Evolutionary conservation across 495 filamentous ascomycete species (phyloP).

Genomic region (Trichoderma gamsii): DNA sequence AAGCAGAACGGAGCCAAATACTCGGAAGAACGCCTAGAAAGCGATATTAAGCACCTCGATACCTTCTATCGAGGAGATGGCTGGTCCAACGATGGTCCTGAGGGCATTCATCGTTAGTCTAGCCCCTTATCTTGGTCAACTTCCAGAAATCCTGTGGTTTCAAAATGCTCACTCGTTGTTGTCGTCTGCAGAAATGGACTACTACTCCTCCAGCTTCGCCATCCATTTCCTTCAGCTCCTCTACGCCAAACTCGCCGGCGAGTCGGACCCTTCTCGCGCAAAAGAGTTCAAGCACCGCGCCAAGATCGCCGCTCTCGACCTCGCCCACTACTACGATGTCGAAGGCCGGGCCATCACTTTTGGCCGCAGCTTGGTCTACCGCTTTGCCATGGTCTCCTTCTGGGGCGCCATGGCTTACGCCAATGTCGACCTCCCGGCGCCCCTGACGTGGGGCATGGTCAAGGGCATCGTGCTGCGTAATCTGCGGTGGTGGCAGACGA

Average conservation of each 20-base stretch:
- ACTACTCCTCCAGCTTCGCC: conserved; percentile 74
- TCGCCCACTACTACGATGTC: conserved; percentile 67
- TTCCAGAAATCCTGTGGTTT: neutral
- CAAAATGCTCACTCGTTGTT: neutral
- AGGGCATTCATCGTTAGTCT: conserved; percentile 55
- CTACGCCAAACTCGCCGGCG: conserved; percentile 65
- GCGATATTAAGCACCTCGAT: conserved; percentile 69
- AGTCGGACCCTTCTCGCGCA: conserved; percentile 60
- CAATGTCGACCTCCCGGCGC: conserved; percentile 61
- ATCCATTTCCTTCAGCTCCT: conserved; percentile 73
- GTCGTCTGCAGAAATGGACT: conserved; percentile 57
- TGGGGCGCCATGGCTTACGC: conserved; percentile 74
- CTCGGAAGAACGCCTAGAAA: conserved; percentile 58
- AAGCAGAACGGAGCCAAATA: conserved; percentile 63
- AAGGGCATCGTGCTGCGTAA: conserved; percentile 69
- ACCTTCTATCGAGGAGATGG: conserved; percentile 73
- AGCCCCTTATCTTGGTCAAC: neutral
- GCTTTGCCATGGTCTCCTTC: conserved; percentile 76
- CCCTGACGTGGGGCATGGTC: conserved; percentile 69
- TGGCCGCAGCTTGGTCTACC: conserved; percentile 68
- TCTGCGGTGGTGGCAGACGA: conserved; percentile 71
- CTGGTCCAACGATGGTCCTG: conserved; percentile 75
- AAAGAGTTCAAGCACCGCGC: conserved; percentile 65
- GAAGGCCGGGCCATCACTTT: conserved; percentile 64
- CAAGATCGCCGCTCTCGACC: conserved; percentile 57